Percentiles rank a stretch among this genome's conserved stretches.
Evolutionary conservation across 2,329 filamentous ascomycete genomes (phyloP).

Genomic region (Chaetothyriales sp.): DNA sequence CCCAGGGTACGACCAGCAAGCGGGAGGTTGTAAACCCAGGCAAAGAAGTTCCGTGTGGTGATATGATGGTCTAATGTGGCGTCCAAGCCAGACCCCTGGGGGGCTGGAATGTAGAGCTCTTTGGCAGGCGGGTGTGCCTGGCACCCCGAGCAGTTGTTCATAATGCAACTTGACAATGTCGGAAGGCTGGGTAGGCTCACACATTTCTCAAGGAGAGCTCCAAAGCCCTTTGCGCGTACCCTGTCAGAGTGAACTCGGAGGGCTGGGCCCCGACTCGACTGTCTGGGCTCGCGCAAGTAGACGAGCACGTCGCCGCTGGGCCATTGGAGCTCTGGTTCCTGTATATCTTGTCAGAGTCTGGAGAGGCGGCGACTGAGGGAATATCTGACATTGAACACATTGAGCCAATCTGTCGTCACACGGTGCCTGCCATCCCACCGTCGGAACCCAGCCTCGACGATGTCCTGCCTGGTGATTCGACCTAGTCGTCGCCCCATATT

Average conservation of each 20-base stretch:
- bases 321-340: constrained; percentile 19
- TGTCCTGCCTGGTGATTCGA: constrained; percentile 15
- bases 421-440: constrained; percentile 17
- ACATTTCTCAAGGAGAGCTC: constrained; percentile 13
- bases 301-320: constrained; percentile 17
- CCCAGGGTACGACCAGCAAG: constrained; percentile 40
- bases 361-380: neutral
- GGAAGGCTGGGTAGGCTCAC: constrained; percentile 13
- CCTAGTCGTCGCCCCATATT: constrained; percentile 13
- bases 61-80: constrained; percentile 17
- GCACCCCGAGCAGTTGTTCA: constrained; percentile 15
- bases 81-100: constrained; percentile 10
- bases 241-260: constrained; percentile 15
- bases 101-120: constrained; percentile 18
- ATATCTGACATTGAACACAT: constrained; percentile 14
- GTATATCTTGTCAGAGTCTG: neutral
- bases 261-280: constrained; percentile 18
- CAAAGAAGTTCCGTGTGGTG: constrained; percentile 19
- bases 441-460: constrained; percentile 17
- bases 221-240: constrained; percentile 13
- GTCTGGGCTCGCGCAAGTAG: constrained; percentile 17
- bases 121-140: constrained; percentile 8
- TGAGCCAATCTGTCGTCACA: constrained; percentile 18
- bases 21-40: constrained; percentile 17
- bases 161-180: constrained; percentile 8